Evolutionary conservation across 306 rosid genomes (phyloP), one percentile per base, ranked within the genome.

Genomic region (Arachis hypogaea): DNA sequence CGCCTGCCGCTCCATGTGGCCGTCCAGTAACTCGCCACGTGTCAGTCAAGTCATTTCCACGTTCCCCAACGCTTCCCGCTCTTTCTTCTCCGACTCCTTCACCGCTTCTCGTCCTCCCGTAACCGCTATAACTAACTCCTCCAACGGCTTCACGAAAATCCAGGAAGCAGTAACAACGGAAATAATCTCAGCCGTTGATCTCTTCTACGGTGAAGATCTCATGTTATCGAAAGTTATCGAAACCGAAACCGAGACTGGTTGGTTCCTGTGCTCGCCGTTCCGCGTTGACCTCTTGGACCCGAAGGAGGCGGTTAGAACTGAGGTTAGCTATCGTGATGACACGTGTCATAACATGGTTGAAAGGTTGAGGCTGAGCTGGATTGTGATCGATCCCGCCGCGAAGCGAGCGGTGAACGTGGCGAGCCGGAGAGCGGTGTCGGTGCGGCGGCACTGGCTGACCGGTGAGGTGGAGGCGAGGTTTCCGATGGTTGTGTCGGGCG

Each of bases 181-280:
- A 6, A 7, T 92, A 5, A 84, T 92, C 74, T 92, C 94, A 0
- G 88, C 96, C 76, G 90, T 92, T 5, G 98, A 92, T 73, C 68
- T 92, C 10, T 73, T 71, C 65, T 82, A 82, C 83, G 66, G 85
- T 0, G 67, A 73, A 1, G 47, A 74, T 38, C 68, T 78, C 7
- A 8, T 92, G 3, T 63, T 88, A 10, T 82, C 89, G 11, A 88
- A 81, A 22, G 89, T 85, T 2, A 83, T 82, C n/a, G 94, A 81
- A 68, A 85, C 90, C 11, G 98, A 92, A 76, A 92, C 96, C 9
- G 73, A 49, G 7, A 78, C 84, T 16, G 89, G 79, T 5, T 92
- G 94, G 98, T 90, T 92, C 83, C 84, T 59, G 57, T 82, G 81
- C 85, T 90, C 96, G 36, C 98, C 98, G 5, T 82, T 92, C 46